These are phyloP conservation scores for Croton setiger DNA, from an alignment of 441 rosid genomes.

Conservation along the genomic window DNA sequence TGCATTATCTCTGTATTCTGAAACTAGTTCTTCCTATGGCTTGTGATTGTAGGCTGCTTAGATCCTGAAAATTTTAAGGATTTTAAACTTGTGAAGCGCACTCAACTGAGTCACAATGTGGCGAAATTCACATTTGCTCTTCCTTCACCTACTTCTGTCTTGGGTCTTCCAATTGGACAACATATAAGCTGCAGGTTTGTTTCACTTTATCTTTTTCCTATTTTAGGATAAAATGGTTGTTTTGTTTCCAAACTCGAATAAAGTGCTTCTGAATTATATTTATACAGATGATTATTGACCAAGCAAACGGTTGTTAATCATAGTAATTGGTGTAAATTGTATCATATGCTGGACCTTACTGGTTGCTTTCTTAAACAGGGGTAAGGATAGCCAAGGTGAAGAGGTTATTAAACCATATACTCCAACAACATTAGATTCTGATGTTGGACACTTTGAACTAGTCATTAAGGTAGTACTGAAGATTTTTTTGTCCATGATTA, in stretches of 20 bases:
- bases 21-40: conserved; percentile 6
- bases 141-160: conserved; percentile 64
- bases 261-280: background rate
- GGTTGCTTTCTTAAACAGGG: conserved; percentile 39
- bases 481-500: conserved; percentile 6
- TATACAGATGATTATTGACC: background rate
- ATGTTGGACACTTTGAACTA: conserved; percentile 78
- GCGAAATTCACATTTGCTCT: conserved; percentile 86
- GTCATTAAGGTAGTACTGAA: conserved; percentile 69
- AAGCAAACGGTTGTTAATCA: background rate
- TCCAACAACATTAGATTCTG: conserved; percentile 91
- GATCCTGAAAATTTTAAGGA: conserved; percentile 87
- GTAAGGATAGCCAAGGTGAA: conserved; percentile 77
- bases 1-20: background rate
- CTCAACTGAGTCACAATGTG: conserved; percentile 84
- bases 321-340: background rate
- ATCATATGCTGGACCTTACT: background rate
- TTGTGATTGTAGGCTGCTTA: conserved; percentile 46
- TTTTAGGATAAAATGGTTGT: background rate
- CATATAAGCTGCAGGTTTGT: conserved; percentile 90
- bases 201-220: background rate
- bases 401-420: conserved; percentile 92
- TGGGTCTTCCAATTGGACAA: conserved; percentile 96
- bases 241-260: background rate
- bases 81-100: conserved; percentile 76